phyloP scores from a whole-genome alignment of 345 rosid species.

The Eucalyptus erythrocorys region DNA sequence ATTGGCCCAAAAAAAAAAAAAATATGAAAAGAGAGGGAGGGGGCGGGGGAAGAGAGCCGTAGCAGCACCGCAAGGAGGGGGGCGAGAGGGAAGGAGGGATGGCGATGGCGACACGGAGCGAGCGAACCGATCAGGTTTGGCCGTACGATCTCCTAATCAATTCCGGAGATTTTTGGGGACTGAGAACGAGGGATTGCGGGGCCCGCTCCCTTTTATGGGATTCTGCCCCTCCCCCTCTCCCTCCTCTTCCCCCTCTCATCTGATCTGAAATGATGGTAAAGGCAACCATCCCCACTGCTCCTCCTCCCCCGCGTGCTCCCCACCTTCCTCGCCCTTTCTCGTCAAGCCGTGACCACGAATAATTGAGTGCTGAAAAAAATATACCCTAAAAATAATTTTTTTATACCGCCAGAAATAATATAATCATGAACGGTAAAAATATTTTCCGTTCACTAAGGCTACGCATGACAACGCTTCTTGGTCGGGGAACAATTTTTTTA shows the following conservation, averaged over 20 bases:
- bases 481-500: too few species aligned
- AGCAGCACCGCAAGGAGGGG: conserved; percentile 44
- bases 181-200: not conserved
- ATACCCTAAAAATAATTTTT: not conserved
- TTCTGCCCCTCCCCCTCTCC: not conserved
- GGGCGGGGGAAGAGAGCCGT: conserved; percentile 19
- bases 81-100: not conserved
- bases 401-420: not conserved
- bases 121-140: not conserved
- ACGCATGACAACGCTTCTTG: too few species aligned
- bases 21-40: not conserved
- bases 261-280: not conserved
- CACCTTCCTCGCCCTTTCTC: not conserved
- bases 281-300: not conserved
- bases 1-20: not conserved
- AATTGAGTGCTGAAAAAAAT: too few species aligned
- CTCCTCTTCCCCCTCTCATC: not conserved
- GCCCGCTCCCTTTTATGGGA: not conserved
- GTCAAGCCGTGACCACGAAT: too few species aligned
- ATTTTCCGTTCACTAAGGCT: rapidly evolving
- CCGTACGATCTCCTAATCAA: not conserved
- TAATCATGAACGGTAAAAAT: not conserved
- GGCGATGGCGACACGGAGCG: not conserved
- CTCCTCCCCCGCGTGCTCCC: not conserved
- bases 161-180: not conserved